phyloP scores from a whole-genome alignment of 2,329 filamentous ascomycete genomes.

The Neodidymelliopsis sp. region DNA sequence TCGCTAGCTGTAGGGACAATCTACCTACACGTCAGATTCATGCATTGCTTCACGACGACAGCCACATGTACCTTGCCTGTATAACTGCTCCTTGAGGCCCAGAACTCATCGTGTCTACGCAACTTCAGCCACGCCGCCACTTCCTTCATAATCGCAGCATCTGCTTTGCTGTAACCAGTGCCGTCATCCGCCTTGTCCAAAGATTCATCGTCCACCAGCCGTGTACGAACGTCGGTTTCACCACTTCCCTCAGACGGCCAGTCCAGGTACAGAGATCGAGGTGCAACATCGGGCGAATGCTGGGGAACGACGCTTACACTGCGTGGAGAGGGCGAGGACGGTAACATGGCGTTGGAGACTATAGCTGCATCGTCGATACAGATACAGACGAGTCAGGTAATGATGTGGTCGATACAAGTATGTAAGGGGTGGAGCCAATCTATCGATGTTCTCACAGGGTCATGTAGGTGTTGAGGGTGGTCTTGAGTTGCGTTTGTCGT shows the following conservation, averaged over 20 bases:
- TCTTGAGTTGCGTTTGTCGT: no score
- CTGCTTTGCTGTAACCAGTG: slow-evolving; percentile 1
- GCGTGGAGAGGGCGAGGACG: slow-evolving; percentile 1
- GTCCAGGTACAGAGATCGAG: slow-evolving; percentile 11
- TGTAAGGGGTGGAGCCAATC: no score
- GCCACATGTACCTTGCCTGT: neutral
- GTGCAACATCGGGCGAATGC: slow-evolving; percentile 7
- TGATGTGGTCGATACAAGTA: neutral
- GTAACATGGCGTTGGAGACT: neutral
- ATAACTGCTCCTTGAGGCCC: slow-evolving; percentile 13
- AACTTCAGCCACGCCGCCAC: slow-evolving; percentile 30
- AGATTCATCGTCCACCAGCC: neutral
- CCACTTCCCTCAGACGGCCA: slow-evolving; percentile 15
- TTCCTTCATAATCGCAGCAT: slow-evolving; percentile 25
- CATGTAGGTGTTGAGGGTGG: no score
- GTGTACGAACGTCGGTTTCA: slow-evolving; percentile 3
- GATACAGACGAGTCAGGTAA: neutral
- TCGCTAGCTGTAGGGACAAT: neutral
- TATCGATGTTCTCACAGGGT: no score
- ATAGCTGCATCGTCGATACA: neutral
- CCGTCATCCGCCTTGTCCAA: neutral
- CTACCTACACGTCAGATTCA: neutral
- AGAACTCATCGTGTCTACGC: slow-evolving; percentile 23
- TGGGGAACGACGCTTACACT: slow-evolving; percentile 20
- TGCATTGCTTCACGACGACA: no score